phyloP scores from a whole-genome alignment of 2,329 filamentous ascomycete species.

The Calonectria honghensis region DNA sequence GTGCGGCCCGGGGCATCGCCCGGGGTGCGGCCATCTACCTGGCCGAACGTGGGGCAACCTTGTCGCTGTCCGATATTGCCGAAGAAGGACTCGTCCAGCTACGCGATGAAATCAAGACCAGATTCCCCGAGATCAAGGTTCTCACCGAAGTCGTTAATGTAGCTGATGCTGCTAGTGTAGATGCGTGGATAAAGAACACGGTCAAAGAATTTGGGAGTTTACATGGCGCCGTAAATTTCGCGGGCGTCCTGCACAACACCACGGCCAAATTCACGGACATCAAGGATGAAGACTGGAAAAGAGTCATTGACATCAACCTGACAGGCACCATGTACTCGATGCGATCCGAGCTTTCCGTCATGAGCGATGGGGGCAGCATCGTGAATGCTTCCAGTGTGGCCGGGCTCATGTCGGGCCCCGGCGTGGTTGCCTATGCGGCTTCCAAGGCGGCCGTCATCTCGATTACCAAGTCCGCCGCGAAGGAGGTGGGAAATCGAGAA shows the following conservation, averaged over 20 bases:
- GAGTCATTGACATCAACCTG: background rate
- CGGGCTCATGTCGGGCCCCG: background rate
- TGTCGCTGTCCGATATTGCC: background rate
- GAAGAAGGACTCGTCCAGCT: constrained; percentile 1
- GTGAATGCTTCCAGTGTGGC: constrained; percentile 16
- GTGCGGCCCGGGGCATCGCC: background rate
- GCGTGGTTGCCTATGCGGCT: constrained; percentile 1
- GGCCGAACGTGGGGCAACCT: background rate
- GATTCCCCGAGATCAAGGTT: background rate
- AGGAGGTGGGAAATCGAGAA: background rate
- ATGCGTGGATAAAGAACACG: constrained; percentile 8
- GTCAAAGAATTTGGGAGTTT: background rate
- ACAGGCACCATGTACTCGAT: constrained; percentile 19
- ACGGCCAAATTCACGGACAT: constrained; percentile 2
- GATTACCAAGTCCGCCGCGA: background rate
- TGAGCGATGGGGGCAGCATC: constrained; percentile 6
- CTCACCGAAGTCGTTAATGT: constrained; percentile 3
- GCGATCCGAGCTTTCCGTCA: constrained; percentile 14
- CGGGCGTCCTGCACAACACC: constrained; percentile 1
- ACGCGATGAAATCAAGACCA: background rate
- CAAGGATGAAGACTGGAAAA: constrained; percentile 14
- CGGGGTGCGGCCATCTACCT: background rate
- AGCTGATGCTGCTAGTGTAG: background rate
- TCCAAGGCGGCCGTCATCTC: constrained; percentile 4
- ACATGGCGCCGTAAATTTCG: constrained; percentile 15